Evolutionary conservation across 257 asterid genomes (phyloP).

Genomic region (Leonotis leonurus): DNA sequence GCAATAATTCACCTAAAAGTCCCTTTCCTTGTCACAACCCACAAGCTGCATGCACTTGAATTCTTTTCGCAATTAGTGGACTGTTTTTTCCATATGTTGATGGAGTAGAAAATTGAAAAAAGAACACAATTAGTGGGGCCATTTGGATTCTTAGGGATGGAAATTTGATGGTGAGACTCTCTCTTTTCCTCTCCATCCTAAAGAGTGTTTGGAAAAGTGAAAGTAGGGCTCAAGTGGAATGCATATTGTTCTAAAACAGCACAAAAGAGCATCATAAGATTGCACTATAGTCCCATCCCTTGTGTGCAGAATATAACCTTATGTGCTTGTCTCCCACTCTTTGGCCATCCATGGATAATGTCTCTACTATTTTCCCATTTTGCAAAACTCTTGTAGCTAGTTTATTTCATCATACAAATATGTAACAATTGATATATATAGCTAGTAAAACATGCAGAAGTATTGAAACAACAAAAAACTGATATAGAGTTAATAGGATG

Average conservation of each 20-base stretch:
- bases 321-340: conserved; percentile 36
- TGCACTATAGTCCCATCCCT: conserved; percentile 23
- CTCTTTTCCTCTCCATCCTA: conserved; percentile 7
- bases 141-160: not conserved
- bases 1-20: conserved; percentile 35
- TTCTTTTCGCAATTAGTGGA: conserved; percentile 22
- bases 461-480: no score
- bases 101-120: conserved; percentile 16
- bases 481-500: no score
- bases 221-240: conserved; percentile 29
- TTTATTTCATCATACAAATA: no score
- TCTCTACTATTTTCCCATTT: not conserved
- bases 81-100: conserved; percentile 15
- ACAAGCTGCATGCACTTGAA: conserved; percentile 21
- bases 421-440: no score
- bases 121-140: conserved; percentile 19
- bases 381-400: no score
- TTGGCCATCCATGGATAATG: conserved; percentile 16
- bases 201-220: conserved; percentile 26
- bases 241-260: conserved; percentile 23
- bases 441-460: no score
- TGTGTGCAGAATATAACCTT: conserved; percentile 18
- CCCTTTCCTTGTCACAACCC: conserved; percentile 33
- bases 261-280: conserved; percentile 25
- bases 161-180: conserved; percentile 19